A percentile compares a stretch with the other conserved stretches of the same genome.
These are phyloP conservation scores for Entomortierella beljakovae DNA, from an alignment of 192 early-diverging fungal species.

Conservation along the genomic window DNA sequence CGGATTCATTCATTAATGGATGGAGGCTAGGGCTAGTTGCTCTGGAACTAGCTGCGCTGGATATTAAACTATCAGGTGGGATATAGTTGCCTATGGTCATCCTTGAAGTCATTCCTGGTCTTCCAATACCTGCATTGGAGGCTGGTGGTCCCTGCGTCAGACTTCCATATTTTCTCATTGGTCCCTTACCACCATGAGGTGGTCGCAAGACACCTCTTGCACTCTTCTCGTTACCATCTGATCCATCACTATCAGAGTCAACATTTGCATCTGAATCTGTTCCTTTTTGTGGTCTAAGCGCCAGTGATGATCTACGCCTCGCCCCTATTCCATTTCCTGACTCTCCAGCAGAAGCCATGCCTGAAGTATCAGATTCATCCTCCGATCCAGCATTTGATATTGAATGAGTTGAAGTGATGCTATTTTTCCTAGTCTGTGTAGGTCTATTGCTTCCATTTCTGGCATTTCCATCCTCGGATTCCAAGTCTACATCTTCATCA, in stretches of 20 bases:
- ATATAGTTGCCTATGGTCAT: not conserved
- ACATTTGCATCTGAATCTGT: not conserved
- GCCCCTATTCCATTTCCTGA: conserved; percentile 36
- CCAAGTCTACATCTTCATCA: conserved; percentile 78
- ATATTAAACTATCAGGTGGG: conserved; percentile 23
- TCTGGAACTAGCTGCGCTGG: conserved; percentile 40
- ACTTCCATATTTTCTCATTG: conserved; percentile 39
- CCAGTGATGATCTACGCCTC: conserved; percentile 36
- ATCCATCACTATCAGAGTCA: conserved; percentile 43
- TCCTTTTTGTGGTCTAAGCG: conserved; percentile 40
- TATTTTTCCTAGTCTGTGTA: conserved; percentile 23
- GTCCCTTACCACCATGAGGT: conserved; percentile 40
- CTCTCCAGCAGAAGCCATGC: conserved; percentile 19
- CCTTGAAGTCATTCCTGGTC: not conserved
- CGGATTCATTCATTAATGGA: conserved; percentile 39
- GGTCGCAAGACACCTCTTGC: conserved; percentile 13
- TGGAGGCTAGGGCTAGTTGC: conserved; percentile 34
- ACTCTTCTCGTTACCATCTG: conserved; percentile 35
- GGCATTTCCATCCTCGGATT: conserved; percentile 54
- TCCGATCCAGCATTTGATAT: conserved; percentile 35
- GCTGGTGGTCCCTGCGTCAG: conserved; percentile 33
- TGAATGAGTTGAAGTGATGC: conserved; percentile 20
- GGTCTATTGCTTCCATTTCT: conserved; percentile 13
- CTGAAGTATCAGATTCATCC: conserved; percentile 38
- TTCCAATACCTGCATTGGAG: not conserved